phyloP scores from a whole-genome alignment of 345 rosid species.

The Populus deltoides region DNA sequence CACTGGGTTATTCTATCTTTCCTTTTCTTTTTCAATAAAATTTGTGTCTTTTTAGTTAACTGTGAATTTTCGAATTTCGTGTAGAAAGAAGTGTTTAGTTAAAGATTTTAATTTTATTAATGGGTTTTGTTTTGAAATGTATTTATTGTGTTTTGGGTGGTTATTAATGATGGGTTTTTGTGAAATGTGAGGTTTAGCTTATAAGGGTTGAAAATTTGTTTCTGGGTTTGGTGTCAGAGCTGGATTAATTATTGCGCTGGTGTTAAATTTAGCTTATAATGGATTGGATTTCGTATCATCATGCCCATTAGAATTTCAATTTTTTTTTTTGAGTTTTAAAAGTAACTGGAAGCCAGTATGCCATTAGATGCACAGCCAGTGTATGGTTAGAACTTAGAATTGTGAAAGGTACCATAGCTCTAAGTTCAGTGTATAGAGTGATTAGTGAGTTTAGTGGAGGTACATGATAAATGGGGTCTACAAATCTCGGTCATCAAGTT shows the following conservation, averaged over 20 bases:
- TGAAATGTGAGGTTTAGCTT: not conserved
- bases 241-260: not conserved
- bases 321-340: not conserved
- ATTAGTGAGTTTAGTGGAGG: not conserved
- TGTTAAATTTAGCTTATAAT: not conserved
- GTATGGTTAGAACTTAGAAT: not conserved
- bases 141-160: not conserved
- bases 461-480: not conserved
- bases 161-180: not conserved
- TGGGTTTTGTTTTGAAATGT: not conserved
- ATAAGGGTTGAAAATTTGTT: not conserved
- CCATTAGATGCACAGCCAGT: not conserved
- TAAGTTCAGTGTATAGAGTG: not conserved
- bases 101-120: not conserved
- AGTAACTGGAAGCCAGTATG: not conserved
- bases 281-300: not conserved
- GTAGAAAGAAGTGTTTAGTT: not conserved
- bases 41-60: not conserved
- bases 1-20: not conserved
- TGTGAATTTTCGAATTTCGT: not conserved
- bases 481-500: not conserved
- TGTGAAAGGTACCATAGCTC: not conserved
- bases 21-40: not conserved
- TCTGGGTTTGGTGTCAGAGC: not conserved
- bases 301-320: not conserved